phyloP scores from a whole-genome alignment of 2,329 filamentous ascomycete species.

The Pestalotiopsis sp. region DNA sequence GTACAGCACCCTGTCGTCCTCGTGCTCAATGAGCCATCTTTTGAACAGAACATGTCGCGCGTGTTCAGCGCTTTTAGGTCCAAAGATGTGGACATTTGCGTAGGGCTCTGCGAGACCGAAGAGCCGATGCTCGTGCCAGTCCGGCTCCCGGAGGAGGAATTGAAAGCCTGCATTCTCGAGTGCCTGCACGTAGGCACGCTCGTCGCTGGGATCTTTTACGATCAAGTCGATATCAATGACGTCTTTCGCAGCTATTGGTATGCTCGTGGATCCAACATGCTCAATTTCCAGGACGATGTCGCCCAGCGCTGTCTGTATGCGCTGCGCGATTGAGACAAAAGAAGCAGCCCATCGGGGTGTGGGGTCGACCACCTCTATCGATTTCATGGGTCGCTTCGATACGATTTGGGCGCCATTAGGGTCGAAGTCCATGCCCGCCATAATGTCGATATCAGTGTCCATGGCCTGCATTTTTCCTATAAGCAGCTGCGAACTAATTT shows the following conservation, averaged over 20 bases:
- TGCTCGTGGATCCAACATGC: slow-evolving; percentile 55
- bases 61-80: slow-evolving; percentile 43
- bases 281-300: slow-evolving; percentile 36
- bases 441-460: background rate
- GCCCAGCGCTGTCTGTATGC: slow-evolving; percentile 39
- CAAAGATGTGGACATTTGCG: slow-evolving; percentile 54
- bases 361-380: slow-evolving; percentile 14
- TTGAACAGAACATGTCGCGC: slow-evolving; percentile 46
- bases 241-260: slow-evolving; percentile 53
- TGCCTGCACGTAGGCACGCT: slow-evolving; percentile 43
- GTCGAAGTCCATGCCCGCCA: slow-evolving; percentile 5
- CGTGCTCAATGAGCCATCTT: slow-evolving; percentile 43
- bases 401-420: background rate
- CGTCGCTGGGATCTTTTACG: slow-evolving; percentile 41
- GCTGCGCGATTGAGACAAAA: slow-evolving; percentile 10
- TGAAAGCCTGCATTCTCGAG: slow-evolving; percentile 48
- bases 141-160: slow-evolving; percentile 48
- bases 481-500: background rate
- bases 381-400: background rate
- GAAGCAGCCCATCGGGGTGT: slow-evolving; percentile 10
- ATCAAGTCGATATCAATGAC: slow-evolving; percentile 57
- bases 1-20: slow-evolving; percentile 43
- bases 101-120: slow-evolving; percentile 41
- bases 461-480: background rate
- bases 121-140: slow-evolving; percentile 53